A percentile compares a stretch with the other conserved stretches of the same genome.
Conservation (phyloP, 371 early-diverging fungal species). For the Haplosporangium sp. region DNA sequence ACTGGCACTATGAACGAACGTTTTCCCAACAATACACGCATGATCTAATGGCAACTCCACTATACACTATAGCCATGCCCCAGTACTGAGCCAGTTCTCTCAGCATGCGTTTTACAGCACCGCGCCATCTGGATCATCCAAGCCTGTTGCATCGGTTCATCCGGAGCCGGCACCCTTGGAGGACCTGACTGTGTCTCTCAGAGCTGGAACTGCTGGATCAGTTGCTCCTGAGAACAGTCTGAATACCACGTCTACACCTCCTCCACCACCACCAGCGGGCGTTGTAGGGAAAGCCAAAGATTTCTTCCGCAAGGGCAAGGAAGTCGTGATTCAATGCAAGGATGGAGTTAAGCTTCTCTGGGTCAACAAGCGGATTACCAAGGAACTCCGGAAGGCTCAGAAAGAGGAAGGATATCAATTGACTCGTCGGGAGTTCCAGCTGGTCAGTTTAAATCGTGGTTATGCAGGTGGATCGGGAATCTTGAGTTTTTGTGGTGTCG, state of each 20-base stretch:
- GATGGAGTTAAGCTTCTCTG: constrained; percentile 69
- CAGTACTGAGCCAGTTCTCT: constrained; percentile 18
- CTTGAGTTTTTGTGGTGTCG: not conserved
- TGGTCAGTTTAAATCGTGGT: constrained; percentile 44
- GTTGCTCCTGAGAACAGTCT: constrained; percentile 32
- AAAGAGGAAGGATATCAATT: constrained; percentile 58
- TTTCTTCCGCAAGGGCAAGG: constrained; percentile 49
- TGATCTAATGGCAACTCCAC: not conserved
- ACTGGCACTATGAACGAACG: not conserved
- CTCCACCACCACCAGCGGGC: constrained; percentile 29
- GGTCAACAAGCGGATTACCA: constrained; percentile 61
- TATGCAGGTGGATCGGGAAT: not conserved
- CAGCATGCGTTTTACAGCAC: constrained; percentile 35
- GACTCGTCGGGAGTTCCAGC: constrained; percentile 64
- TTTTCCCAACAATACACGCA: not conserved
- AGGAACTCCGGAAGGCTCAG: constrained; percentile 47
- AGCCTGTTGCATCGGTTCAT: constrained; percentile 15
- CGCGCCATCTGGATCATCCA: constrained; percentile 10
- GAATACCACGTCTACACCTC: constrained; percentile 3
- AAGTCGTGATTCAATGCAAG: constrained; percentile 62
- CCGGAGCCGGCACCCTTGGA: constrained; percentile 39
- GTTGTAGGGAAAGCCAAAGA: constrained; percentile 31
- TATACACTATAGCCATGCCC: constrained; percentile 5
- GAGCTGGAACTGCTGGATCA: constrained; percentile 23
- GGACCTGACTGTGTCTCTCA: constrained; percentile 22